phyloP scores from a whole-genome alignment of 2,329 filamentous ascomycete genomes.

The Aspergillus proliferans region DNA sequence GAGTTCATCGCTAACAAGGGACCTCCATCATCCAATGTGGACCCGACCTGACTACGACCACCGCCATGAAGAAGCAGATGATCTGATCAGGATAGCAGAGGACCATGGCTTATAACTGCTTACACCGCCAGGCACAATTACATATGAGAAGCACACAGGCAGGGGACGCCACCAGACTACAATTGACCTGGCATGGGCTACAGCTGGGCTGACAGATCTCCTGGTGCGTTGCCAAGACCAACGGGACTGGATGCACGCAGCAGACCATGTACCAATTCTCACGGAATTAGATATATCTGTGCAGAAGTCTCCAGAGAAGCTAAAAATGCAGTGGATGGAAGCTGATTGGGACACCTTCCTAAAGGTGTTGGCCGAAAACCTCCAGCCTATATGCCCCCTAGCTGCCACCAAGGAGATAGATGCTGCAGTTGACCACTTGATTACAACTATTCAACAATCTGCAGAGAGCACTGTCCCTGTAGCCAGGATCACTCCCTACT shows the following conservation, averaged over 20 bases:
- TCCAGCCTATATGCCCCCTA: not conserved
- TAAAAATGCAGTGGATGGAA: not conserved
- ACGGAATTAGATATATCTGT: conserved; percentile 1
- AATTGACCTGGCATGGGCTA: conserved; percentile 3
- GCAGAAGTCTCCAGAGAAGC: not conserved
- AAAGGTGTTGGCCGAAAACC: not conserved
- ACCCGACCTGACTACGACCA: not conserved
- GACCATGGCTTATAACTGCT: not conserved
- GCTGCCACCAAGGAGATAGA: not conserved
- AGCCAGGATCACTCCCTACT: not conserved
- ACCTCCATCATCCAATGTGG: conserved; percentile 4
- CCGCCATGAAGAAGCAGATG: not conserved
- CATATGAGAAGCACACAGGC: not conserved
- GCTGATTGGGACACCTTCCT: not conserved
- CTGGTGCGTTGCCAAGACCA: conserved; percentile 1
- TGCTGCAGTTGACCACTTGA: not conserved
- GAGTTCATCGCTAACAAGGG: too few relatives aligned
- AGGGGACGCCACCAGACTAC: not conserved
- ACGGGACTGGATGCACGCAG: not conserved
- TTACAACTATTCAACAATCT: not conserved
- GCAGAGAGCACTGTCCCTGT: not conserved
- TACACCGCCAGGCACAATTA: conserved; percentile 1
- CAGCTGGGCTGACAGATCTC: not conserved
- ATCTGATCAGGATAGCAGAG: not conserved
- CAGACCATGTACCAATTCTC: conserved; percentile 2